These are phyloP conservation scores for Zygoascus flipseniorum DNA, from an alignment of 805 yeast species.

Conservation along the genomic window DNA sequence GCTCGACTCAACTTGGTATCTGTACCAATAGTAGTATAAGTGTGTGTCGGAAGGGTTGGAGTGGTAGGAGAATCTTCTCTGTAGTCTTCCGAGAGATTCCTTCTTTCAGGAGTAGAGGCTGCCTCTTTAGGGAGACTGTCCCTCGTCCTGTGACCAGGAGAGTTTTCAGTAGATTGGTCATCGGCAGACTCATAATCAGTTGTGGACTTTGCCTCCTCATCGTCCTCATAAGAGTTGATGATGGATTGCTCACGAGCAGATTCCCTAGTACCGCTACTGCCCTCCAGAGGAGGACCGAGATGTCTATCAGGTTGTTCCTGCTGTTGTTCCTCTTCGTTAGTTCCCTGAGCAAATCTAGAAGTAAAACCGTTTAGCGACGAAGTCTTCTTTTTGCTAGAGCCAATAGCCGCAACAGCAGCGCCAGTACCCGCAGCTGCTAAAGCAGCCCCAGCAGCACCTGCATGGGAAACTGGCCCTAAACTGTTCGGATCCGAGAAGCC, in stretches of 20 bases:
- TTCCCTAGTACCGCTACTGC: background rate
- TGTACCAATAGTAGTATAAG: background rate
- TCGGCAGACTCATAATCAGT: background rate
- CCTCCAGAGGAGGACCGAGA: background rate
- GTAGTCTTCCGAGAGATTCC: background rate
- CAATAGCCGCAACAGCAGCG: background rate
- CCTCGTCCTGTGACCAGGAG: background rate
- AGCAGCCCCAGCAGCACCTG: background rate
- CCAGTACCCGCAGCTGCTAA: background rate
- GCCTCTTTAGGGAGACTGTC: background rate
- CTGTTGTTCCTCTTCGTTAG: background rate
- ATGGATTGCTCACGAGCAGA: conserved; percentile 1
- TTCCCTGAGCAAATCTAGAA: background rate
- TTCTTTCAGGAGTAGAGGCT: background rate
- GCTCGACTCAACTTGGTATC: background rate
- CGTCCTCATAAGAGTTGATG: conserved; percentile 1
- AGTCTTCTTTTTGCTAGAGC: background rate
- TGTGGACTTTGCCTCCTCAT: background rate
- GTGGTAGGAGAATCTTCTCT: background rate
- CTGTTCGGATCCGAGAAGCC: background rate
- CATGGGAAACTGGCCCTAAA: background rate
- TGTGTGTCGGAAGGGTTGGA: background rate
- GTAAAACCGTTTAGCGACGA: background rate
- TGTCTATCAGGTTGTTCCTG: background rate
- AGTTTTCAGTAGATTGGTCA: conserved; percentile 5